Evolutionary conservation across 2,329 filamentous ascomycete species (phyloP), one percentile per base, ranked within the genome.

Genomic region (Trichophyton equinum): DNA sequence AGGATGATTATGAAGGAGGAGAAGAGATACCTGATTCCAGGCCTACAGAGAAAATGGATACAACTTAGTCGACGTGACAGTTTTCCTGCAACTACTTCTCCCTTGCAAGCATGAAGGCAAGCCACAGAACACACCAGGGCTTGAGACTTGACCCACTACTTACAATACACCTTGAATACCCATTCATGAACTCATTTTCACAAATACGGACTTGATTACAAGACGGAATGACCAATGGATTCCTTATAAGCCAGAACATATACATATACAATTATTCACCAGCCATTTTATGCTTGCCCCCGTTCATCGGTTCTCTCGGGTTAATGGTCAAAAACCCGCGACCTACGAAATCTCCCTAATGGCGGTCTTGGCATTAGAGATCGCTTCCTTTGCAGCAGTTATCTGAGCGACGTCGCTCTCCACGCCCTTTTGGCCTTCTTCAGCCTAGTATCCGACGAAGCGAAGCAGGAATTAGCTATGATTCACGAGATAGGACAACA

Each of bases 31-130:
- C 79, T 15, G 73, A 74, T 27, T 75, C 77, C 47, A 75, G 70
- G 42, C 70, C 69, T 33, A 78, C 74, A 6, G 84, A 87, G 65
- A 81, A 77, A 68, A 90, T 89, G 87, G 87, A 89, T 76, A 88
- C 76, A 53, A 77, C 76, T 13, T 77, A 70, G 57, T 69, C 40
- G 5, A 30, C 6, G 1, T 30, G 6, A 30, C 6, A 1, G 13
- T 11, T 4, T 38, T 4, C 9, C 33, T 13, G 11, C 8, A 30
- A 22, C 8, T n/a, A 25, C 40, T n/a, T n/a, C n/a, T 4, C 40
- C 40, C n/a, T n/a, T n/a, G 7, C 40, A 18, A 30, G 6, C 27
- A 2, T 30, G 27, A 30, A 30, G 6, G 27, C 40, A 18, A 44
- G n/a, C 40, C 40, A 9, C 33, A 38, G 8, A 38, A 38, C 8